These are phyloP conservation scores for Penicillium palitans DNA, from an alignment of 2,329 filamentous ascomycete genomes.

Conservation along the genomic window DNA sequence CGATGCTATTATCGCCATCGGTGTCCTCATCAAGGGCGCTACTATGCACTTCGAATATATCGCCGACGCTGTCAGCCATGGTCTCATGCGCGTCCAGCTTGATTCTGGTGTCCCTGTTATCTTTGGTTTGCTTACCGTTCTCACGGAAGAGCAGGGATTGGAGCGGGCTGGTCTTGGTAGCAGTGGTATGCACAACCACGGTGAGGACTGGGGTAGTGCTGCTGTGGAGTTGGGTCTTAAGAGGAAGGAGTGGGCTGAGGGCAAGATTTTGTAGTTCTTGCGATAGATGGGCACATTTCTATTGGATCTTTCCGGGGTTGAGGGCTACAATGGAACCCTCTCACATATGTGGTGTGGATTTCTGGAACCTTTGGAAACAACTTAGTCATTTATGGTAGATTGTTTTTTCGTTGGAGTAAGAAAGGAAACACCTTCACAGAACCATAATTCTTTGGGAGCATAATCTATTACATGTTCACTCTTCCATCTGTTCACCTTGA, in stretches of 20 bases:
- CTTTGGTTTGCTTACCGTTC: slow-evolving; percentile 86
- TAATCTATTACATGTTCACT: slow-evolving; percentile 54
- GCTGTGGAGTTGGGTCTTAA: slow-evolving; percentile 93
- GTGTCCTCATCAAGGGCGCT: slow-evolving; percentile 95
- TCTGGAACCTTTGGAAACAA: not conserved
- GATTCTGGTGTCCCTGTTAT: slow-evolving; percentile 87
- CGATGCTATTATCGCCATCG: slow-evolving; percentile 92
- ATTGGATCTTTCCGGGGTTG: not conserved
- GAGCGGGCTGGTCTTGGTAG: slow-evolving; percentile 74
- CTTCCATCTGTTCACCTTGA: slow-evolving; percentile 80
- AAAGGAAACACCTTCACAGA: slow-evolving; percentile 7
- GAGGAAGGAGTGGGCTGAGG: slow-evolving; percentile 77
- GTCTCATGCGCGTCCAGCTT: slow-evolving; percentile 90
- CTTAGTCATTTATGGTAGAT: not conserved
- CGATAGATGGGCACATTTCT: not conserved
- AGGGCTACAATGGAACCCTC: slow-evolving; percentile 5
- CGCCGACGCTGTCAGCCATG: slow-evolving; percentile 83
- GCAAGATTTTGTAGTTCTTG: slow-evolving; percentile 52
- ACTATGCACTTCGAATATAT: slow-evolving; percentile 99
- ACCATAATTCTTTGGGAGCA: slow-evolving; percentile 20
- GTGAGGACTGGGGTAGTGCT: slow-evolving; percentile 91
- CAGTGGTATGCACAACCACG: slow-evolving; percentile 75
- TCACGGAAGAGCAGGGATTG: slow-evolving; percentile 84
- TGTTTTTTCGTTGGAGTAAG: not conserved
- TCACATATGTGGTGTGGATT: not conserved